Percentiles rank a stretch among this genome's conserved stretches.
Conservation (phyloP, 257 asterid genomes). For the Solanum sejunctum region DNA sequence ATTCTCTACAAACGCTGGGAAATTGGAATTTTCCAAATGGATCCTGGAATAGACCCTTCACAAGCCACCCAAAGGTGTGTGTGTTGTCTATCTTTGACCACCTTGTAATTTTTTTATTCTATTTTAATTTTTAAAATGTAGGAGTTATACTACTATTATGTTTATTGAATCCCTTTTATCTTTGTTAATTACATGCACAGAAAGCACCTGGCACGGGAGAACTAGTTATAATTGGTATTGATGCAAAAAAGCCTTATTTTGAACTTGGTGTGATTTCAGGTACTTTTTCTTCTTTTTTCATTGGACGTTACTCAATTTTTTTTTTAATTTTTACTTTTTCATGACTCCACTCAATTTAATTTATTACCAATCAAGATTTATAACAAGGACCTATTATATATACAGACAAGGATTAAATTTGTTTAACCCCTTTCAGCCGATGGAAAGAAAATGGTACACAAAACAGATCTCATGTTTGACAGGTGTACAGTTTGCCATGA, state of each 20-base stretch:
- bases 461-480: constrained; percentile 37
- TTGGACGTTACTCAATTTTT: neutral
- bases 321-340: neutral
- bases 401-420: too few relatives aligned
- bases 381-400: too few relatives aligned
- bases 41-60: constrained; percentile 56
- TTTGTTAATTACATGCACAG: constrained; percentile 12
- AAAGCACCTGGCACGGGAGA: constrained; percentile 53
- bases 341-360: neutral
- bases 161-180: neutral
- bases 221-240: constrained; percentile 44
- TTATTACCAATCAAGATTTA: neutral
- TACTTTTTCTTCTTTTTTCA: neutral
- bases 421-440: constrained; percentile 21
- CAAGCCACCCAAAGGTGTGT: constrained; percentile 63
- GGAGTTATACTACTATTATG: neutral
- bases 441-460: constrained; percentile 46
- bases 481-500: constrained; percentile 63
- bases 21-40: constrained; percentile 34
- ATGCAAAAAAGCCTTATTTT: constrained; percentile 38
- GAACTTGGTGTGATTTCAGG: constrained; percentile 63
- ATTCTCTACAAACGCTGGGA: constrained; percentile 27
- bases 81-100: too few relatives aligned
- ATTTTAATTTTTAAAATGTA: too few relatives aligned
- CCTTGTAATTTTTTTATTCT: too few relatives aligned